These are phyloP conservation scores for Erucastrum elatum DNA, from an alignment of 345 rosid genomes.

Conservation along the genomic window DNA sequence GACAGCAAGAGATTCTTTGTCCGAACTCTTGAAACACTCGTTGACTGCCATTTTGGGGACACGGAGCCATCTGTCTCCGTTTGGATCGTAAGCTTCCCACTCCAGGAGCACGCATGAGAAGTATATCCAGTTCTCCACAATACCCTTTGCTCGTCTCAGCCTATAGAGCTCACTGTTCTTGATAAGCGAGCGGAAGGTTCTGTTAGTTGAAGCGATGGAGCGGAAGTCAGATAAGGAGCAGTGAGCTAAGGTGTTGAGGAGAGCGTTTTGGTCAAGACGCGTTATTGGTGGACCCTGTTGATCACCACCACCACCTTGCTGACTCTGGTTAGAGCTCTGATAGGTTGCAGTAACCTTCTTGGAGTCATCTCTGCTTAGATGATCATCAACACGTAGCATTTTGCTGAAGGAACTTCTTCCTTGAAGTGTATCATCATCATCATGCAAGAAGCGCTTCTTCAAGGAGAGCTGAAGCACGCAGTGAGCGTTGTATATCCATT, in stretches of 20 bases:
- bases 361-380: no score
- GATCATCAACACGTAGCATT: slow-evolving; percentile 24
- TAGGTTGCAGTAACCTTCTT: neutral
- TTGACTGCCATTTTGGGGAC: slow-evolving; percentile 57
- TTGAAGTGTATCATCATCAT: slow-evolving; percentile 2
- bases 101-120: slow-evolving; percentile 60
- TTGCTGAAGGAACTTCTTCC: slow-evolving; percentile 26
- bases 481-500: slow-evolving; percentile 47
- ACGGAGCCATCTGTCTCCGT: slow-evolving; percentile 54
- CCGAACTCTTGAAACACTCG: slow-evolving; percentile 47
- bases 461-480: slow-evolving; percentile 41
- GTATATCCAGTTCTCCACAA: slow-evolving; percentile 75
- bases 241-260: slow-evolving; percentile 52
- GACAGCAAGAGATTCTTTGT: slow-evolving; percentile 67
- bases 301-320: slow-evolving; percentile 30
- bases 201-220: slow-evolving; percentile 42
- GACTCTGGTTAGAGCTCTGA: slow-evolving; percentile 29
- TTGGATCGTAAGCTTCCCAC: slow-evolving; percentile 86
- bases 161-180: slow-evolving; percentile 52
- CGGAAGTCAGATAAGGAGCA: slow-evolving; percentile 66
- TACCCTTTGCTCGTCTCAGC: slow-evolving; percentile 48
- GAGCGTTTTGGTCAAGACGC: slow-evolving; percentile 22
- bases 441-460: slow-evolving; percentile 39
- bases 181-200: slow-evolving; percentile 44
- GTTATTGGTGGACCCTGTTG: slow-evolving; percentile 23